Evolutionary conservation across 768 basidiomycete species (phyloP).

Genomic region (Lyophyllum semitale): DNA sequence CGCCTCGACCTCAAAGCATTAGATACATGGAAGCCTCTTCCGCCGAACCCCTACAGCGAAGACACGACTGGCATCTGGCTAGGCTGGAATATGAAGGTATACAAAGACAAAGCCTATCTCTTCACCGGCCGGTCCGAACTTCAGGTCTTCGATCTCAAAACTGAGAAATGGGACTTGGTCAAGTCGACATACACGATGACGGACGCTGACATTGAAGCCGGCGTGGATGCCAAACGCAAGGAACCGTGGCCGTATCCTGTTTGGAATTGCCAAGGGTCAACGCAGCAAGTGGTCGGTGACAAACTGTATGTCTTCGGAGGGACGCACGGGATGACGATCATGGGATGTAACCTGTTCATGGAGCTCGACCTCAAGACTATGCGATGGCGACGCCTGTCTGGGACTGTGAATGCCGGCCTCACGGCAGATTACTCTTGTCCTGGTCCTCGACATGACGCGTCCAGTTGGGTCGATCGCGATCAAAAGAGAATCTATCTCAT

Average conservation of each 20-base stretch:
- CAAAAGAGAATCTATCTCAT: slow-evolving; percentile 30
- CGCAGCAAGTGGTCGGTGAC: slow-evolving; percentile 25
- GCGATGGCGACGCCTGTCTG: slow-evolving; percentile 31
- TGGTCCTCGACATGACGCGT: slow-evolving; percentile 30
- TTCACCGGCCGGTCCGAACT: too few relatives aligned
- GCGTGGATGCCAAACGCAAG: background rate
- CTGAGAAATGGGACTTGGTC: background rate
- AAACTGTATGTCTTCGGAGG: slow-evolving; percentile 43
- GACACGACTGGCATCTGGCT: too few relatives aligned
- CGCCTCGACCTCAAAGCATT: too few relatives aligned
- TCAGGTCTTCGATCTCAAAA: too few relatives aligned
- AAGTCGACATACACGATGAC: background rate
- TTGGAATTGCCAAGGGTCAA: slow-evolving; percentile 18
- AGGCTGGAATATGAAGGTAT: too few relatives aligned
- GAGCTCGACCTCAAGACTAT: slow-evolving; percentile 32
- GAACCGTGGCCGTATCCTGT: slow-evolving; percentile 5
- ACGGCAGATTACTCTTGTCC: slow-evolving; percentile 20
- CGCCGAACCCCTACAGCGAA: too few relatives aligned
- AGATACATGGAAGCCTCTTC: too few relatives aligned
- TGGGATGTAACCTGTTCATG: slow-evolving; percentile 39
- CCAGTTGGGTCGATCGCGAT: slow-evolving; percentile 31
- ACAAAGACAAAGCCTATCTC: too few relatives aligned
- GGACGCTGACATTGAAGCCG: background rate
- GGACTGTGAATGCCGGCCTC: background rate
- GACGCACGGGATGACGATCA: slow-evolving; percentile 19